These are phyloP conservation scores for Stenogyne calaminthoides DNA, from an alignment of 305 asterid genomes.

Conservation along the genomic window DNA sequence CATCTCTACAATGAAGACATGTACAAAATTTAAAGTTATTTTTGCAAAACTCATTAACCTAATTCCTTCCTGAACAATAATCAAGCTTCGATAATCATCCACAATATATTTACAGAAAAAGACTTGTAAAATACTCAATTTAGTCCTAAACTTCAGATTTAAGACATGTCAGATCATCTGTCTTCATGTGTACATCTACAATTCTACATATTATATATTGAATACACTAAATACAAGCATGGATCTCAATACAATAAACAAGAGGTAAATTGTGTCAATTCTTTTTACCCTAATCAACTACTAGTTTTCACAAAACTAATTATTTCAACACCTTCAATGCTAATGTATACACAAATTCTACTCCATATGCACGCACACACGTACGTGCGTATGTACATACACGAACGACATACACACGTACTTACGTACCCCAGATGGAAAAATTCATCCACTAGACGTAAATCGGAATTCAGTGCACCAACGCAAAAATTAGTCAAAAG, in stretches of 20 bases:
- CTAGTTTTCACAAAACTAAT: neutral
- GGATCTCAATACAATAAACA: neutral
- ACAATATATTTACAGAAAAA: neutral
- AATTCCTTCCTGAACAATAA: neutral
- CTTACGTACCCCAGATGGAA: too few species aligned
- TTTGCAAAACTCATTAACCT: neutral
- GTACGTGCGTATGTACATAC: neutral
- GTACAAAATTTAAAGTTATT: too few species aligned
- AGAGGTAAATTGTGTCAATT: neutral
- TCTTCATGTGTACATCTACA: slow-evolving; percentile 28
- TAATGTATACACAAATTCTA: neutral
- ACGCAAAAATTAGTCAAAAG: neutral
- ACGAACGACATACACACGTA: neutral
- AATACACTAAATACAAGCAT: neutral
- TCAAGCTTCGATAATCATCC: neutral
- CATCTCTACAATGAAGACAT: too few species aligned
- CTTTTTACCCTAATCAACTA: slow-evolving; percentile 3
- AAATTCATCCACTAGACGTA: neutral
- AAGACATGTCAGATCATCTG: slow-evolving; percentile 12
- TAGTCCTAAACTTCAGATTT: slow-evolving; percentile 15
- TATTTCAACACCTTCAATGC: neutral
- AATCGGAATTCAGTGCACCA: neutral
- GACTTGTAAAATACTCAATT: neutral
- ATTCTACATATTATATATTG: slow-evolving; percentile 6
- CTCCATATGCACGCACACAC: neutral